Base-by-base conservation (phyloP, 208 protist species). In the Trichomonas gallinae region DNA sequence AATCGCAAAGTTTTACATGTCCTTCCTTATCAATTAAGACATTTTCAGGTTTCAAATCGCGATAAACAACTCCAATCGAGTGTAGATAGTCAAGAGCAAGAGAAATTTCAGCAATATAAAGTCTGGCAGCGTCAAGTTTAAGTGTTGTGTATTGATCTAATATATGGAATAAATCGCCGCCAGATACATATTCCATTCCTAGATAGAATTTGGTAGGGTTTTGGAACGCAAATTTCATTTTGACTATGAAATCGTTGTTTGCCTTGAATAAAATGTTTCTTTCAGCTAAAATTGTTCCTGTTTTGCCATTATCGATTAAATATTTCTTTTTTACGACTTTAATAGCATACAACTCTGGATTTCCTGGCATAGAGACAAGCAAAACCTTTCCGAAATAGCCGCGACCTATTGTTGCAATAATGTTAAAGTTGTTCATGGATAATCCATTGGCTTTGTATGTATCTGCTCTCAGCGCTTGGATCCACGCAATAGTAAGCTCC, bases 41-140 rank as follows among this genome's bases (percentile, higher is more conserved):
- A 96, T 98, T 98, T 96, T 98, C 98, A 48, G 98, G 97, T 96
- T 98, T 98, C 45, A 98, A 49, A 49, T 97, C 96, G n/a, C 97
- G 89, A 96, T 98, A 98, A 81, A 98, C 96, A 63, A 98, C 97
- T 42, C 96, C 97, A 51, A 96, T 72, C n/a, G 48, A 48, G 96
- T 98, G 98, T 10, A 98, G 89, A 72, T 98, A 96, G 83, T 97
- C 96, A 6, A 98, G 63, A 17, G 96, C 98, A 3, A 98, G 46
- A 0, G 97, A 97, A 91, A 98, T 98, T 88, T 98, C 98, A 6
- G 97, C 97, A 23, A 96, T 97, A 83, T 98, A 98, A 4, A 98
- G 93, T 26, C 97, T 96, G 0, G 96, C 97, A 15, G 97, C 46
- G 45, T 96, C 51, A 48, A 98, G 96, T 2, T 88, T 89, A 58